Conservation (phyloP, 768 basidiomycete genomes). For the Boletus pseudo-olivaceus region DNA sequence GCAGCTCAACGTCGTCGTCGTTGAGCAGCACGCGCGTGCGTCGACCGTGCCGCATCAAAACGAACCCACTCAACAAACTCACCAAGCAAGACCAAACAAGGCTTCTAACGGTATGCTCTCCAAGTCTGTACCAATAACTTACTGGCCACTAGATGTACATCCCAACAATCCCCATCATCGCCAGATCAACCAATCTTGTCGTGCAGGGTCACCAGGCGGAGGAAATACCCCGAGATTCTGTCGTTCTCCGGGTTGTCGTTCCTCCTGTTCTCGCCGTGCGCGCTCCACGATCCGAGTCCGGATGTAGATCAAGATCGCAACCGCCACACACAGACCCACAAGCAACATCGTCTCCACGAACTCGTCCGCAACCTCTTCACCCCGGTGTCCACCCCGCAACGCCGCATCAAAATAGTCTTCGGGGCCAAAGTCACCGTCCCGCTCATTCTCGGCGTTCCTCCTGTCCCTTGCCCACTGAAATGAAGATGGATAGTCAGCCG, state of each 20-base stretch:
- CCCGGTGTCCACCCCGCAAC: conserved; percentile 54
- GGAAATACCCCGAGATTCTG: conserved; percentile 52
- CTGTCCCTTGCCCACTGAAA: conserved; percentile 75
- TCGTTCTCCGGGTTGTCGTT: conserved; percentile 34
- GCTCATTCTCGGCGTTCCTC: conserved; percentile 66
- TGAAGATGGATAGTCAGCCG: conserved; percentile 6
- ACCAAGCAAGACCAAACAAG: conserved; percentile 29
- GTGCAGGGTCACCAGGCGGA: conserved; percentile 58
- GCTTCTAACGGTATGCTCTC: neutral
- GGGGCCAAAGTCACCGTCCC: conserved; percentile 70
- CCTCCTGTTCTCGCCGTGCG: conserved; percentile 60
- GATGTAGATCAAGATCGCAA: conserved; percentile 74
- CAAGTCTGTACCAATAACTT: neutral
- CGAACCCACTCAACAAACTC: neutral
- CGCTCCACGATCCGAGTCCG: conserved; percentile 75
- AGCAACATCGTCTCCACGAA: conserved; percentile 79
- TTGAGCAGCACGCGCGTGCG: neutral
- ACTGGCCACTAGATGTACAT: conserved; percentile 4
- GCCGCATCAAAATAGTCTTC: conserved; percentile 82
- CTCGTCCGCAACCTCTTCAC: conserved; percentile 65
- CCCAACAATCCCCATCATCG: conserved; percentile 17
- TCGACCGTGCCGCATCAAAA: conserved; percentile 5
- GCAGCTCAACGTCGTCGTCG: conserved; percentile 12
- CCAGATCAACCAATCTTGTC: conserved; percentile 64
- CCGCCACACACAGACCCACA: conserved; percentile 65